phyloP scores from a whole-genome alignment of 257 asterid species.

The Capsicum rhomboideum region DNA sequence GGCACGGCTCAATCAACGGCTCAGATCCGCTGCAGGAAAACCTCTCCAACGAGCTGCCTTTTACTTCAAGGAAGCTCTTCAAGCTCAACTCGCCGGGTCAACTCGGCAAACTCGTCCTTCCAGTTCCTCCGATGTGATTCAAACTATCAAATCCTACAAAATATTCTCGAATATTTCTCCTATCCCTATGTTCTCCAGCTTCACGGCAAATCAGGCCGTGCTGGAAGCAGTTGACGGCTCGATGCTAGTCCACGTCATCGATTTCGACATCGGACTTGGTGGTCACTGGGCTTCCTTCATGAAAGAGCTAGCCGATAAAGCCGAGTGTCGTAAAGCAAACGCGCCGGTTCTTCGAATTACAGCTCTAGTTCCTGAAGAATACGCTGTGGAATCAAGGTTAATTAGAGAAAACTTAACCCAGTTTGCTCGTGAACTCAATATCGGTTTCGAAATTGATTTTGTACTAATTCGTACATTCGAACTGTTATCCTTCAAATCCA shows the following conservation, averaged over 20 bases:
- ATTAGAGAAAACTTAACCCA: constrained; percentile 53
- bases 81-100: constrained; percentile 65
- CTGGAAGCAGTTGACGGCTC: constrained; percentile 71
- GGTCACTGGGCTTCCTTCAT: constrained; percentile 91
- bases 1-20: constrained; percentile 76
- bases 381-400: constrained; percentile 51
- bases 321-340: constrained; percentile 30
- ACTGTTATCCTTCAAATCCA: constrained; percentile 52
- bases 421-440: constrained; percentile 64
- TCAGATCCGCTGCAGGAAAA: constrained; percentile 54
- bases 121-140: constrained; percentile 46
- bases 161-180: constrained; percentile 63
- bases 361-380: constrained; percentile 71
- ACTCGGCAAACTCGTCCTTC: constrained; percentile 35
- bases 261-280: constrained; percentile 63
- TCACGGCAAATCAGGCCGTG: constrained; percentile 85
- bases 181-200: constrained; percentile 76
- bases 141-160: constrained; percentile 67
- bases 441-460: constrained; percentile 68
- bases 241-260: constrained; percentile 59
- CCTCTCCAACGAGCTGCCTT: constrained; percentile 82
- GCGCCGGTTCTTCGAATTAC: constrained; percentile 56
- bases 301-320: constrained; percentile 66
- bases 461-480: constrained; percentile 47
- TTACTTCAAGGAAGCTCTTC: constrained; percentile 93